A percentile compares a stretch with the other conserved stretches of the same genome.
phyloP scores from a whole-genome alignment of 805 yeast species.

The Ogataea trehaloabstinens region DNA sequence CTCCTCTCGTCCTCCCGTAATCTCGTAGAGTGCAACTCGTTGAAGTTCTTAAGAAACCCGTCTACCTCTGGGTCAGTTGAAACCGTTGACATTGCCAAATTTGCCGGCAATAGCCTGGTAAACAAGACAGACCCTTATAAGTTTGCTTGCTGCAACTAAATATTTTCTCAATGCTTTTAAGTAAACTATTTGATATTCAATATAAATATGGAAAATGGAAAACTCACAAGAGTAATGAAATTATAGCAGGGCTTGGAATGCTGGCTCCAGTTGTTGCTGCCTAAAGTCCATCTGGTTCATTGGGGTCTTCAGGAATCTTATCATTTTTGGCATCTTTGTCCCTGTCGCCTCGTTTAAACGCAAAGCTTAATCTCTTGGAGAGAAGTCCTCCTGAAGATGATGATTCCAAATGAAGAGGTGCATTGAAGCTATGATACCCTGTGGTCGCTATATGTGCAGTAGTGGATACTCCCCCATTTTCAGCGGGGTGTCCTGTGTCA shows the following conservation, averaged over 20 bases:
- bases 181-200: too few relatives aligned
- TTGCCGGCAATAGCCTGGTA: too few relatives aligned
- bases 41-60: conserved; percentile 22
- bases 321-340: conserved; percentile 22
- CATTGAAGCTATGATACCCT: neutral
- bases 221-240: too few relatives aligned
- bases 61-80: conserved; percentile 26
- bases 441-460: neutral
- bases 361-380: conserved; percentile 30
- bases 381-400: conserved; percentile 15
- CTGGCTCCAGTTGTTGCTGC: too few relatives aligned
- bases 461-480: neutral
- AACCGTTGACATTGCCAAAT: conserved; percentile 6
- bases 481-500: conserved; percentile 9
- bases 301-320: conserved; percentile 19
- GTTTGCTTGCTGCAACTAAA: too few relatives aligned
- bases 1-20: conserved; percentile 20
- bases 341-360: conserved; percentile 30
- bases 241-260: too few relatives aligned
- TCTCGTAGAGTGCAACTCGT: conserved; percentile 16
- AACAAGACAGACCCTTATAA: too few relatives aligned
- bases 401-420: conserved; percentile 6
- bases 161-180: too few relatives aligned
- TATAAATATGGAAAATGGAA: too few relatives aligned
- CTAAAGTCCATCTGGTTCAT: conserved; percentile 5